phyloP scores from a whole-genome alignment of 352 stramenopile genomes.

The Phytophthora lateralis region DNA sequence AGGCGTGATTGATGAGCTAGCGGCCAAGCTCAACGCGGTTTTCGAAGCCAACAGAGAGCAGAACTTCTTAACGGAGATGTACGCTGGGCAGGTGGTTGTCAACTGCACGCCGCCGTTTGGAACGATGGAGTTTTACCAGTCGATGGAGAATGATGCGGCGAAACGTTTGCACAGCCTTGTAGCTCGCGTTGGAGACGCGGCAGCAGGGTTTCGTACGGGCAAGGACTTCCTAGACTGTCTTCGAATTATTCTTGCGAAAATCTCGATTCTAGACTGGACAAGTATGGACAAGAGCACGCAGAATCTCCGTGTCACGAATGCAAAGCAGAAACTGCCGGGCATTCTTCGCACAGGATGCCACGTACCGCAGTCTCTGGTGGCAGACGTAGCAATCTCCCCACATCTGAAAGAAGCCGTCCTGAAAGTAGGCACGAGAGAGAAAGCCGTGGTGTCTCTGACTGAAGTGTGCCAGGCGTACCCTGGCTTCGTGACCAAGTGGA shows the following conservation, averaged over 20 bases:
- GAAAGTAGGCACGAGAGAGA: conserved; percentile 10
- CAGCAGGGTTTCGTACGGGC: conserved; percentile 38
- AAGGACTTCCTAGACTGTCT: conserved; percentile 65
- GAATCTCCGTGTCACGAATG: conserved; percentile 44
- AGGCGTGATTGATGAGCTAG: conserved; percentile 43
- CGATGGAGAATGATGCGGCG: conserved; percentile 29
- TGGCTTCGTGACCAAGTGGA: conserved; percentile 37
- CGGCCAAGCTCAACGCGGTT: conserved; percentile 39
- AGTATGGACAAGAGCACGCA: conserved; percentile 54
- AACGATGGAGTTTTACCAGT: conserved; percentile 44
- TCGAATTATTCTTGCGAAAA: conserved; percentile 65
- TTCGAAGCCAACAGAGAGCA: conserved; percentile 44
- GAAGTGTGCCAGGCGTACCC: conserved; percentile 37
- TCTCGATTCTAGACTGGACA: conserved; percentile 75
- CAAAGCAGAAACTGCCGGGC: conserved; percentile 37
- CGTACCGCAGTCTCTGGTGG: conserved; percentile 7
- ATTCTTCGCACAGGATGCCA: conserved; percentile 51
- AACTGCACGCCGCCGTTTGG: conserved; percentile 65
- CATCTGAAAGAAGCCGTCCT: conserved; percentile 37
- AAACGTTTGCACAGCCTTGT: neutral
- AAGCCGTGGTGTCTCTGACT: conserved; percentile 26
- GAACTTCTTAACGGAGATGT: conserved; percentile 60
- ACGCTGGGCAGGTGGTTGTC: conserved; percentile 45
- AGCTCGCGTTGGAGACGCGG: neutral
- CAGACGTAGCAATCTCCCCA: conserved; percentile 11